Conservation (phyloP, 768 basidiomycete genomes). For the Lanmaoa pseudosensibilis region DNA sequence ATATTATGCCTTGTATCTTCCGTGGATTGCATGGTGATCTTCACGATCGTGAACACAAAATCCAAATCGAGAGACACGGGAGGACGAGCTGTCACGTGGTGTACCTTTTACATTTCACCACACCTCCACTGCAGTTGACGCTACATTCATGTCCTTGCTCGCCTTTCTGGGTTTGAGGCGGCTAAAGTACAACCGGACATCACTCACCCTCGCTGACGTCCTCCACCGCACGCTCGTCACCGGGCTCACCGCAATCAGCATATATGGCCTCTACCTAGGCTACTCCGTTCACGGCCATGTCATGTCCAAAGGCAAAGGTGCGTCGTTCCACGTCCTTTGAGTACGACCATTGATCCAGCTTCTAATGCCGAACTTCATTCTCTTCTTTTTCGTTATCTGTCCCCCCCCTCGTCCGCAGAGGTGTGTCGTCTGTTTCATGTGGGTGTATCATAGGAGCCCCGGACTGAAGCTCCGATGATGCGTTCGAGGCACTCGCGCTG, state of each 20-base stretch:
- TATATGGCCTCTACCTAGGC: slow-evolving; percentile 34
- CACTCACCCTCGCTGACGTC: slow-evolving; percentile 29
- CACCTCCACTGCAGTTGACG: neutral
- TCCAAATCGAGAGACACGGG: too few relatives aligned
- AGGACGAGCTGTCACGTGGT: slow-evolving; percentile 9
- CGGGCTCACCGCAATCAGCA: slow-evolving; percentile 28
- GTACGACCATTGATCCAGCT: neutral
- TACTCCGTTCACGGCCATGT: slow-evolving; percentile 34
- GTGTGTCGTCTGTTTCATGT: slow-evolving; percentile 10
- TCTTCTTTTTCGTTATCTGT: neutral
- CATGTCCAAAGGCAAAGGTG: slow-evolving; percentile 33
- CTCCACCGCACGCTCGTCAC: slow-evolving; percentile 33
- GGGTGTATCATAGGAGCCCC: neutral
- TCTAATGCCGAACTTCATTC: neutral
- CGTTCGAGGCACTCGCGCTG: slow-evolving; percentile 20
- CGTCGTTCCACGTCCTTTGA: slow-evolving; percentile 8
- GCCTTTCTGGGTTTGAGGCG: slow-evolving; percentile 28
- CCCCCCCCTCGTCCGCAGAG: slow-evolving; percentile 10
- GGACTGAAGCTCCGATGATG: neutral
- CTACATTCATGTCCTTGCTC: slow-evolving; percentile 26
- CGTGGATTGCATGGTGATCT: neutral
- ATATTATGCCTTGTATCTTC: slow-evolving; percentile 9
- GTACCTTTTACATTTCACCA: neutral
- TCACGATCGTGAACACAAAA: neutral
- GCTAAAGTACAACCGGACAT: slow-evolving; percentile 21